phyloP scores from a whole-genome alignment of 805 yeast genomes.

The Candida caryicola region DNA sequence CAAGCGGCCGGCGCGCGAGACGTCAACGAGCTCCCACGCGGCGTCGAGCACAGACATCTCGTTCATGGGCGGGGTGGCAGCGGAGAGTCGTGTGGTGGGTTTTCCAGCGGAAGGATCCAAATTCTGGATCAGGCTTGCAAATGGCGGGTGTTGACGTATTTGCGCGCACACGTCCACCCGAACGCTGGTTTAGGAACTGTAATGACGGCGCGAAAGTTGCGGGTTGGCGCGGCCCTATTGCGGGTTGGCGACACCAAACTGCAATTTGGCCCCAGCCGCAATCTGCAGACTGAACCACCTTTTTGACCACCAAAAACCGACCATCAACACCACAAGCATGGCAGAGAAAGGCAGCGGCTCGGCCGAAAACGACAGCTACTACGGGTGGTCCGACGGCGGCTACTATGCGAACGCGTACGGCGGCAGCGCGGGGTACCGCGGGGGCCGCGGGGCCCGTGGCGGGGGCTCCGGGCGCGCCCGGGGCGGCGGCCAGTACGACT shows the following conservation, averaged over 20 bases:
- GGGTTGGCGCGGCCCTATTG: too few relatives aligned
- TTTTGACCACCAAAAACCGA: too few relatives aligned
- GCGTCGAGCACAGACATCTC: constrained; percentile 8
- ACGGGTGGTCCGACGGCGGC: constrained; percentile 4
- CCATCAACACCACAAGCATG: too few relatives aligned
- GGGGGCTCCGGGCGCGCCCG: constrained; percentile 10
- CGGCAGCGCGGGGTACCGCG: constrained; percentile 12
- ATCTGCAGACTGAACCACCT: too few relatives aligned
- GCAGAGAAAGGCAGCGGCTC: constrained; percentile 1
- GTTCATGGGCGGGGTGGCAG: constrained; percentile 1
- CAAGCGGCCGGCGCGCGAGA: constrained; percentile 1
- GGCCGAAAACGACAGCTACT: constrained; percentile 8
- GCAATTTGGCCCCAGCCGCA: too few relatives aligned
- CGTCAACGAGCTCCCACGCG: constrained; percentile 8
- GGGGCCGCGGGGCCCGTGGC: constrained; percentile 19
- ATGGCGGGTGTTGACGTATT: constrained; percentile 6
- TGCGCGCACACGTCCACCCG: constrained; percentile 6
- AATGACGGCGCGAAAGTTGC: constrained; percentile 4
- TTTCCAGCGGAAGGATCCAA: too few relatives aligned
- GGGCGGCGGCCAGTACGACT: constrained; percentile 8
- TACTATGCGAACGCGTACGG: constrained; percentile 1
- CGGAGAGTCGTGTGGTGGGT: constrained; percentile 2
- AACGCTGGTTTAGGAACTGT: constrained; percentile 9
- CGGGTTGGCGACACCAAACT: too few relatives aligned
- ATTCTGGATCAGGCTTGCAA: constrained; percentile 1